Base-by-base conservation (phyloP, 148 eudicot species). In the Rhododendron simsii region DNA sequence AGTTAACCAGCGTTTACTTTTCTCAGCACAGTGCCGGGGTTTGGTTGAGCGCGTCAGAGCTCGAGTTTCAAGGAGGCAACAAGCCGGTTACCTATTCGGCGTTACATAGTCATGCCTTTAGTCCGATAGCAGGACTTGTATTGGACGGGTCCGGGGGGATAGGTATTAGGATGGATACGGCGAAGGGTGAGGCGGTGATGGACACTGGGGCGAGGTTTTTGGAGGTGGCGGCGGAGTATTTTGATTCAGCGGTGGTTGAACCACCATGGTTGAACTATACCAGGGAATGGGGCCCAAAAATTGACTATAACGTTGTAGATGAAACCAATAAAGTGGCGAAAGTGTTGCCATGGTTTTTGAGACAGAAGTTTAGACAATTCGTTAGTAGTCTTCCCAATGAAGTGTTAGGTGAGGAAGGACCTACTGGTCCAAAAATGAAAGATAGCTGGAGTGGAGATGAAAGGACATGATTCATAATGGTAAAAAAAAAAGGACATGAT, bases 391-490 rank as follows among this genome's bases (percentile, higher is more conserved):
- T 91, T 16, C 92, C 91, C 15, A 80, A 48, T 39, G 92, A 89
- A 59, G 87, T 89, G 82, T 83, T 89, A 18, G 92, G 91, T 61
- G 91, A 91, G 50, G 85, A 91, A 81, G 92, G 92, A 75, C 92
- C 92, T 5, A 88, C 86, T 45, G 92, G 92, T 7, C 92, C 92
- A 39, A 89, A 88, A 65, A 78, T 47, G 81, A 91, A 91, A 76
- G 86, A 88, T 41, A 86, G 53, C 69, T 91, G 92, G 92, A 23
- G 20, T 84, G 92, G 90, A 63, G 92, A 91, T 86, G 92, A 91
- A 74, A 88, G 69, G 83, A 14, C 26, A 41, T 87, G 30, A 87
- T 39, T 53, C 30, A 1, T n/a, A n/a, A n/a, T n/a, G n/a, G n/a
- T n/a, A n/a, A n/a, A n/a, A n/a, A n/a, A n/a, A n/a, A 91, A 74